Conservation (phyloP, 2,329 filamentous ascomycete genomes). For the Arthrobotrys entomopaga region DNA sequence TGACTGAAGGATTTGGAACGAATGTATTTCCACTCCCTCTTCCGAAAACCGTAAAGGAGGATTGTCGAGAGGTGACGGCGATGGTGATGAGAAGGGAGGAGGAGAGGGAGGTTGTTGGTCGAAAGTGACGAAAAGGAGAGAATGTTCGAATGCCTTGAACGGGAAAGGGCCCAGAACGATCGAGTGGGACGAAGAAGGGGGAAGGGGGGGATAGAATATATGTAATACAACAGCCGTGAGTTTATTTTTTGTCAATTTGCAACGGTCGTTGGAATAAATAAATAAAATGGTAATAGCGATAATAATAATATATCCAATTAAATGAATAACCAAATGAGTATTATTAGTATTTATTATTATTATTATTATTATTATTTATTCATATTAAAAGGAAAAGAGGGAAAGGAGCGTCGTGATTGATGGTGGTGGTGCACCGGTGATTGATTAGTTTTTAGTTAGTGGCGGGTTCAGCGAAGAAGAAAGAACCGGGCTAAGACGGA, state of each 20-base stretch:
- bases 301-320: not conserved
- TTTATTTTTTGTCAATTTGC: no score
- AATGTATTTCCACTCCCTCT: not conserved
- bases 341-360: no score
- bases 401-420: not conserved
- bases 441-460: no score
- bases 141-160: conserved; percentile 6
- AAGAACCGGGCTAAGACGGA: conserved; percentile 35
- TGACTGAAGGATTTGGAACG: not conserved
- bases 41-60: conserved; percentile 1
- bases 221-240: not conserved
- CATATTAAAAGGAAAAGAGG: conserved; percentile 1
- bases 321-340: not conserved
- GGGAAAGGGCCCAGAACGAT: conserved; percentile 37
- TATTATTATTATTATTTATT: no score
- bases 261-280: conserved; percentile 1
- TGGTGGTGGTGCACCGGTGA: not conserved
- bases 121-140: not conserved
- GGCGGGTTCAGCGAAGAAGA: conserved; percentile 11
- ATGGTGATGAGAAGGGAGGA: not conserved
- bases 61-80: conserved; percentile 7
- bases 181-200: conserved; percentile 18
- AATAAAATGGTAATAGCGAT: conserved; percentile 3
- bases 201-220: not conserved
- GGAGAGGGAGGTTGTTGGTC: not conserved